These are phyloP conservation scores for Cercophora newfieldiana DNA, from an alignment of 495 filamentous ascomycete species.

Conservation along the genomic window DNA sequence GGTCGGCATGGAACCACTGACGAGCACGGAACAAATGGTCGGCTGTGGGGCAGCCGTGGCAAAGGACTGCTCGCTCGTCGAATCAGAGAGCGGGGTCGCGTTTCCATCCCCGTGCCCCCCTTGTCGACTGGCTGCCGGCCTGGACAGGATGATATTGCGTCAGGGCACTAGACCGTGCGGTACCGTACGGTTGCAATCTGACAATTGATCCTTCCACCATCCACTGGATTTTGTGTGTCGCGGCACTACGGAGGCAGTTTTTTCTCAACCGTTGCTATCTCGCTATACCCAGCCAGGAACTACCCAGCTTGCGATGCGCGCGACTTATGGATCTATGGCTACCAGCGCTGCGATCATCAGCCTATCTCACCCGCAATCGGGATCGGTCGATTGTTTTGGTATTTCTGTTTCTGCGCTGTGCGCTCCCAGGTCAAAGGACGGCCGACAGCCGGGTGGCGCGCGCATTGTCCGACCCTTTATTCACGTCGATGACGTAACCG, in stretches of 20 bases:
- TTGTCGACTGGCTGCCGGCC: conserved; percentile 9
- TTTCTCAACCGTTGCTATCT: not conserved
- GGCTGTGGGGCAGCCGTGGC: conserved; percentile 29
- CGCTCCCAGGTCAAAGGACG: conserved; percentile 1
- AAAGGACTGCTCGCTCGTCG: conserved; percentile 20
- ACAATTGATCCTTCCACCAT: conserved; percentile 11
- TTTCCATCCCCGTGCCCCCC: conserved; percentile 10
- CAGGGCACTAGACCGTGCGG: conserved; percentile 20
- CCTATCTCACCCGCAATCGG: not conserved
- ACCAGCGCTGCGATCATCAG: not conserved
- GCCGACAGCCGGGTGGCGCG: conserved; percentile 19
- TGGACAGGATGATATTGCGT: conserved; percentile 21
- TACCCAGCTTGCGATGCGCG: not conserved
- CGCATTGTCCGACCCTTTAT: conserved; percentile 24
- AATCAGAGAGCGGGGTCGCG: conserved; percentile 25
- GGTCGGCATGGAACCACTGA: conserved; percentile 14
- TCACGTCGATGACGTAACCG: conserved; percentile 38
- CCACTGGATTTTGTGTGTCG: conserved; percentile 3
- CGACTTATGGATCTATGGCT: not conserved
- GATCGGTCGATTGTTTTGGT: conserved; percentile 4
- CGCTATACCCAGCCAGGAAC: not conserved
- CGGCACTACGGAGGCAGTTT: not conserved
- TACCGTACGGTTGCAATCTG: conserved; percentile 9
- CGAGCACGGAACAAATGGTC: conserved; percentile 18
- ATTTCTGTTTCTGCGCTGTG: not conserved